Percentiles rank a stretch among this genome's conserved stretches.
Evolutionary conservation across 768 basidiomycete species (phyloP).

Genomic region (Boletus sensibilis): DNA sequence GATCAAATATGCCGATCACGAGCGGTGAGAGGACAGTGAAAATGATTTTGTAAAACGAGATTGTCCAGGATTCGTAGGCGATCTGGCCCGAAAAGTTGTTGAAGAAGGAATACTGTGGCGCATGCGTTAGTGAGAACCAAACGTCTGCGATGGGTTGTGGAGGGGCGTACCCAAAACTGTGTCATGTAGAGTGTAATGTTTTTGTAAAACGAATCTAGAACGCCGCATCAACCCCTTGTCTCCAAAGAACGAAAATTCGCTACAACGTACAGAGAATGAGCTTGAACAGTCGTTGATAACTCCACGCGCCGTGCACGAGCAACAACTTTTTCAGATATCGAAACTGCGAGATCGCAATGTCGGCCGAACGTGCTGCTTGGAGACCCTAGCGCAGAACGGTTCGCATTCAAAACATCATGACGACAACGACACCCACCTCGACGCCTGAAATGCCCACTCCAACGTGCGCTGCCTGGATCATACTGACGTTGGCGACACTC

Average conservation of each 20-base stretch:
- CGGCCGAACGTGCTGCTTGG: conserved; percentile 96
- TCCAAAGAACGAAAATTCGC: conserved; percentile 28
- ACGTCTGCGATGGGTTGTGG: no score
- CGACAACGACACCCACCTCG: conserved; percentile 54
- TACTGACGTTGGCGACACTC: conserved; percentile 99
- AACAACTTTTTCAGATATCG: conserved; percentile 91
- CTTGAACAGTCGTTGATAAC: conserved; percentile 92
- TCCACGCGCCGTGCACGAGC: conserved; percentile 98
- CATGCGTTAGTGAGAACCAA: neutral
- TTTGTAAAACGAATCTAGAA: conserved; percentile 97
- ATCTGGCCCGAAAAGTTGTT: conserved; percentile 99
- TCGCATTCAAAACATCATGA: neutral
- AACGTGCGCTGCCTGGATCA: conserved; percentile 99
- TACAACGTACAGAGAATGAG: conserved; percentile 82
- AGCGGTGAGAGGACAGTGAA: conserved; percentile 96
- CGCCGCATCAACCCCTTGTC: conserved; percentile 10
- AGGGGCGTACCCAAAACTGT: conserved; percentile 83
- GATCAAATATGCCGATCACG: conserved; percentile 97
- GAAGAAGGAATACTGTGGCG: conserved; percentile 89
- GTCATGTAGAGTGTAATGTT: conserved; percentile 99
- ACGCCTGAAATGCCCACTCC: conserved; percentile 98
- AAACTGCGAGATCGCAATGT: conserved; percentile 98
- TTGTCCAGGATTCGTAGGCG: conserved; percentile 97
- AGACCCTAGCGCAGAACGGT: conserved; percentile 59
- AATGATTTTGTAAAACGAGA: conserved; percentile 93